Evolutionary conservation across 345 rosid genomes (phyloP).

Genomic region (Lumnitzera littorea): DNA sequence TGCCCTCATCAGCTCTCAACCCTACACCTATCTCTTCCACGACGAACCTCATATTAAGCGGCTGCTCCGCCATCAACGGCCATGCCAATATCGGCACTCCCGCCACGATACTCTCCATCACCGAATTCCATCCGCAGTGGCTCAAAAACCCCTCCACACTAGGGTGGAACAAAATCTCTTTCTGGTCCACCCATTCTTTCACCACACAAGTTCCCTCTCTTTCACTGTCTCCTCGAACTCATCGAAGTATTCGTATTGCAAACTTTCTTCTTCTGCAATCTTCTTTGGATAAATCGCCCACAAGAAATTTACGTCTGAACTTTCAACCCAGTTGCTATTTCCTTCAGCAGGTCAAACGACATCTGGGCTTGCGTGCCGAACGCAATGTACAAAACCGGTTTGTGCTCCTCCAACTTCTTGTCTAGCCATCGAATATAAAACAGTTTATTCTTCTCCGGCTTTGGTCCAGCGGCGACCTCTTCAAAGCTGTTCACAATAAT

Average conservation of each 20-base stretch:
- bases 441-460: conserved; percentile 17
- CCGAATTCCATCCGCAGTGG: conserved; percentile 92
- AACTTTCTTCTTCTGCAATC: too few species aligned
- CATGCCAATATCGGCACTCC: conserved; percentile 79
- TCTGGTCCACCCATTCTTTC: conserved; percentile 68
- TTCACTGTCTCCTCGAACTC: conserved; percentile 41
- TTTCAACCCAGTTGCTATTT: conserved; percentile 49
- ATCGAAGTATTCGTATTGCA: conserved; percentile 20
- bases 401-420: conserved; percentile 30
- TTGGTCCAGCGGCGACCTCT: conserved; percentile 18
- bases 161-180: conserved; percentile 43
- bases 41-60: conserved; percentile 48
- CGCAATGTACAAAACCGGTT: conserved; percentile 60
- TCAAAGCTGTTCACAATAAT: conserved; percentile 42
- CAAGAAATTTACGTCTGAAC: conserved; percentile 45
- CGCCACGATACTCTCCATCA: conserved; percentile 53
- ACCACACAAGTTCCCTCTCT: conserved; percentile 51
- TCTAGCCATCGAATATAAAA: conserved; percentile 64
- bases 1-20: conserved; percentile 45
- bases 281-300: conserved; percentile 53
- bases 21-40: conserved; percentile 60
- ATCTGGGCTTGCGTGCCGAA: conserved; percentile 76
- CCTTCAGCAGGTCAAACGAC: conserved; percentile 38
- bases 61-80: conserved; percentile 83
- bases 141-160: conserved; percentile 60